These are phyloP conservation scores for Nepenthes mirabilis DNA, from an alignment of 148 eudicot species.

Conservation along the genomic window DNA sequence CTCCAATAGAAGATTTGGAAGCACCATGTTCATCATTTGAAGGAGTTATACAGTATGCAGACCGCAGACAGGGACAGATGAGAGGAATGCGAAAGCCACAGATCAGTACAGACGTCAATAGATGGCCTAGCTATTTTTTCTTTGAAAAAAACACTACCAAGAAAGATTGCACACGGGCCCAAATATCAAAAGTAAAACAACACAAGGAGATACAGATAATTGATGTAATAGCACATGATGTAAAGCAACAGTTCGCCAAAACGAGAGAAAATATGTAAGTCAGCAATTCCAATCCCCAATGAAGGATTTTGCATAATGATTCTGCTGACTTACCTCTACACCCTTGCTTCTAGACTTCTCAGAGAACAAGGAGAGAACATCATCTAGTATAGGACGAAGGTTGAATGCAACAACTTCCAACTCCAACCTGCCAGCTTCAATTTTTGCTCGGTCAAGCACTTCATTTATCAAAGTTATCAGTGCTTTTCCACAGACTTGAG, in stretches of 20 bases:
- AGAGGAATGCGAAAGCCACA: too few species aligned
- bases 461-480: conserved; percentile 59
- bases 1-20: conserved; percentile 9
- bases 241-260: not conserved
- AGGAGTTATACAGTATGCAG: not conserved
- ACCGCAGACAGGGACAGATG: not conserved
- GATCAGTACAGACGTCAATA: too few species aligned
- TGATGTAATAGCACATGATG: too few species aligned
- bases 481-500: conserved; percentile 65
- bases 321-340: conserved; percentile 34
- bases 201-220: too few species aligned
- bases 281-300: conserved; percentile 1
- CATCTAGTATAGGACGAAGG: conserved; percentile 54
- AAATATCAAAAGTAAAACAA: too few species aligned
- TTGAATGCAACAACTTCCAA: conserved; percentile 56
- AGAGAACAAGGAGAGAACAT: conserved; percentile 60
- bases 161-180: too few species aligned
- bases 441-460: conserved; percentile 70
- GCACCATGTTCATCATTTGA: not conserved
- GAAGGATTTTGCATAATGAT: not conserved
- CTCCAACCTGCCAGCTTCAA: conserved; percentile 69
- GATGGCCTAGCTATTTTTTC: too few species aligned
- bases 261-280: not conserved
- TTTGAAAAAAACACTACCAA: too few species aligned
- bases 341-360: conserved; percentile 59